Conservation (phyloP, 352 stramenopile species). For the Phytopythium kandeliae region DNA sequence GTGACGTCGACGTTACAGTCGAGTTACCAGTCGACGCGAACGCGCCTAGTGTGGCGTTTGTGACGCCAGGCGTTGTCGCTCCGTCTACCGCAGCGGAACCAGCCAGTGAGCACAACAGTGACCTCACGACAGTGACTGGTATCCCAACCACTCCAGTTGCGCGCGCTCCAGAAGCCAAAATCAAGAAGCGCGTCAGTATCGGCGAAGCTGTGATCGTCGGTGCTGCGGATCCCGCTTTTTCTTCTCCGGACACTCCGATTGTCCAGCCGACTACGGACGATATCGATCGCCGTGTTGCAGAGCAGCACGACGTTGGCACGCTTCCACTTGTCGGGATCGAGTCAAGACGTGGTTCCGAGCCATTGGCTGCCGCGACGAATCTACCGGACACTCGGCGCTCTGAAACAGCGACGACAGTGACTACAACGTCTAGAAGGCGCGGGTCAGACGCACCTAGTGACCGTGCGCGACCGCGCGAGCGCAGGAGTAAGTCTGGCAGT, state of each 20-base stretch:
- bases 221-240: background rate
- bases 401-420: background rate
- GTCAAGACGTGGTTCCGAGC: background rate
- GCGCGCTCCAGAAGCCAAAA: background rate
- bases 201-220: background rate
- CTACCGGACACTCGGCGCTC: background rate
- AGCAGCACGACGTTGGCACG: background rate
- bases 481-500: conserved; percentile 4
- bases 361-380: background rate
- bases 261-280: background rate
- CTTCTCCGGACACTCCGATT: background rate
- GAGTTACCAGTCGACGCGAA: background rate
- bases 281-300: background rate
- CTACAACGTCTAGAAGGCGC: background rate
- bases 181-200: background rate
- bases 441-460: background rate
- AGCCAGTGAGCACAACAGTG: background rate
- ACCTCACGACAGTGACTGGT: background rate
- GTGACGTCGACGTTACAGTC: background rate
- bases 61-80: background rate
- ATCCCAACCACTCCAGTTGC: background rate
- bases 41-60: background rate
- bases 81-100: background rate
- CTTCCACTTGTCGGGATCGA: background rate
- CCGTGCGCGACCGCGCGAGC: background rate